Evolutionary conservation across 768 basidiomycete species (phyloP).

Genomic region (Scleroderma citrinum): DNA sequence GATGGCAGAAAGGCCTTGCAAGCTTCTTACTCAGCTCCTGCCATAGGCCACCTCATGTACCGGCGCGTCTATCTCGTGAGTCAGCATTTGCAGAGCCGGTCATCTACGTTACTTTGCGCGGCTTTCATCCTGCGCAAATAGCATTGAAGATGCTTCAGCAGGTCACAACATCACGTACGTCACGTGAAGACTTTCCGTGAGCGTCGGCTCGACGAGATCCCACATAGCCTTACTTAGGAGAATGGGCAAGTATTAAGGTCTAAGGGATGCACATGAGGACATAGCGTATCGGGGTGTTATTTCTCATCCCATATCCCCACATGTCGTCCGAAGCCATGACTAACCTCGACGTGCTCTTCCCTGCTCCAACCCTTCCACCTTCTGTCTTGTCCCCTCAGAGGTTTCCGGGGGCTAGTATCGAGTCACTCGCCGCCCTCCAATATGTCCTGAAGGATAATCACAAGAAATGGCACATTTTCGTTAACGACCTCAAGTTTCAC

Average conservation of each 20-base stretch:
- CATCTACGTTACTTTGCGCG: neutral
- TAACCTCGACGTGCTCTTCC: slow-evolving; percentile 5
- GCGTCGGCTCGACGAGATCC: too few species aligned
- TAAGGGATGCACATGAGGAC: neutral
- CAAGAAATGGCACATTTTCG: slow-evolving; percentile 42
- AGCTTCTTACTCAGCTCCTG: neutral
- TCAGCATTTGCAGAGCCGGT: neutral
- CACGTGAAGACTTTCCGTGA: too few species aligned
- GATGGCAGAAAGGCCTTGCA: too few species aligned
- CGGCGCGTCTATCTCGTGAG: neutral
- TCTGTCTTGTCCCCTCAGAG: neutral
- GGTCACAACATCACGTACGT: too few species aligned
- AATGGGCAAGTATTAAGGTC: neutral
- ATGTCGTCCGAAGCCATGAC: neutral
- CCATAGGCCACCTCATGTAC: neutral
- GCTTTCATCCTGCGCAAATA: neutral
- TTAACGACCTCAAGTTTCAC: slow-evolving; percentile 42
- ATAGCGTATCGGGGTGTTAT: neutral
- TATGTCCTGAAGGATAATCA: slow-evolving; percentile 45
- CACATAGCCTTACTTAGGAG: too few species aligned
- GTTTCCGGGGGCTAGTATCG: slow-evolving; percentile 11
- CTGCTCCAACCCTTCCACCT: slow-evolving; percentile 4
- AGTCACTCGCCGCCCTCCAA: slow-evolving; percentile 26
- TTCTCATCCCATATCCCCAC: slow-evolving; percentile 15
- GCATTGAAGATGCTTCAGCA: neutral